Percentiles rank a stretch among this genome's conserved stretches.
phyloP scores from a whole-genome alignment of 768 basidiomycete genomes.

The Hebeloma cylindrosporum region DNA sequence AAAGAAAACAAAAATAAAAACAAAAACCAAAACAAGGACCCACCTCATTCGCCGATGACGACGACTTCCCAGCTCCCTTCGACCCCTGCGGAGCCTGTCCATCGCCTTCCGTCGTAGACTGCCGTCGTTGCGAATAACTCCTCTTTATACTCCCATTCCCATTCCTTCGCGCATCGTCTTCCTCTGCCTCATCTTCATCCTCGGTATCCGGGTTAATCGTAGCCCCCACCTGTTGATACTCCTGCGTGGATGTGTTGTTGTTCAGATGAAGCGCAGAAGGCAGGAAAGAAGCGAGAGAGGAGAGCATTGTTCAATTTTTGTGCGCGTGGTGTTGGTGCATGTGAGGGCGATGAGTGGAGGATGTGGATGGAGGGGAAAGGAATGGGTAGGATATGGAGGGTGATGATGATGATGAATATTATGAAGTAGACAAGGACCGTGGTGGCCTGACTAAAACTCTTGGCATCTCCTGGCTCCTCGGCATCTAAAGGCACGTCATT shows the following conservation, averaged over 20 bases:
- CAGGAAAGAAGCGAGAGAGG: conserved; percentile 50
- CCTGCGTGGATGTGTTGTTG: conserved; percentile 15
- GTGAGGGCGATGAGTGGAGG: conserved; percentile 1
- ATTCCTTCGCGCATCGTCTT: neutral
- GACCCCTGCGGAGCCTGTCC: conserved; percentile 5
- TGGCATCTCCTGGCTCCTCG: too few relatives aligned
- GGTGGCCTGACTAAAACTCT: too few relatives aligned
- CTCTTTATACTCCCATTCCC: neutral
- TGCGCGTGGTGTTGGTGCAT: too few relatives aligned
- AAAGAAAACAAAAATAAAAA: too few relatives aligned
- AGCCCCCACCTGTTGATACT: conserved; percentile 24
- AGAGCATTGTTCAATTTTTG: conserved; percentile 44
- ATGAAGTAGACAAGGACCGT: too few relatives aligned
- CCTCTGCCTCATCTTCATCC: conserved; percentile 35
- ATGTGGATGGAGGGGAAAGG: neutral
- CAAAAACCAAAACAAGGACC: conserved; percentile 12
- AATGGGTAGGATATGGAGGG: too few relatives aligned
- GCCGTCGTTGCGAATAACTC: neutral
- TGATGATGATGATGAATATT: too few relatives aligned
- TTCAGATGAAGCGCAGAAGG: conserved; percentile 45
- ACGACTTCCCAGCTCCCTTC: conserved; percentile 27
- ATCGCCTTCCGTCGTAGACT: conserved; percentile 9
- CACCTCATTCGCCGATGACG: conserved; percentile 32
- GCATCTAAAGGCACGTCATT: too few relatives aligned
- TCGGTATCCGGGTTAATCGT: conserved; percentile 24